These are phyloP conservation scores for Colletotrichum euphorbiae DNA, from an alignment of 2,329 filamentous ascomycete species.

Conservation along the genomic window DNA sequence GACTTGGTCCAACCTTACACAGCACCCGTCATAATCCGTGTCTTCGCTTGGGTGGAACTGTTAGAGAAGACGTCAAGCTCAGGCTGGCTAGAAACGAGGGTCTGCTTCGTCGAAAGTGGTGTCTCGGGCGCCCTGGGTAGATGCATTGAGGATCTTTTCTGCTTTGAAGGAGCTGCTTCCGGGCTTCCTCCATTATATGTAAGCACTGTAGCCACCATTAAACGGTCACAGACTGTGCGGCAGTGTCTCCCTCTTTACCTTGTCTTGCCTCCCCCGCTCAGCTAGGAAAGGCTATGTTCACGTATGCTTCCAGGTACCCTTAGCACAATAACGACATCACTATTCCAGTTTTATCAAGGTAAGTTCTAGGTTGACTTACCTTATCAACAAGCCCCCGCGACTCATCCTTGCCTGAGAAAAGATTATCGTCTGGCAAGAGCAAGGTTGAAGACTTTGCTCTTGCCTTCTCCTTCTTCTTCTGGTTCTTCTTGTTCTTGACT, in stretches of 20 bases:
- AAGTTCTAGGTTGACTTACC: not conserved
- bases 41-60: constrained; percentile 48
- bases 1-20: constrained; percentile 46
- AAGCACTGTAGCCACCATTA: constrained; percentile 13
- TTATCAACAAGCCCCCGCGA: not conserved
- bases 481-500: not conserved
- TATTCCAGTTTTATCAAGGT: constrained; percentile 2
- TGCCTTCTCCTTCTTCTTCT: not conserved
- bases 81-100: constrained; percentile 18
- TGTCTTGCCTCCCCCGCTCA: not conserved
- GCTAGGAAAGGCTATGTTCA: not conserved
- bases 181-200: constrained; percentile 23
- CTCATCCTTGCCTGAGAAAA: not conserved
- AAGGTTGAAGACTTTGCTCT: not conserved
- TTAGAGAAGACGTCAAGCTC: constrained; percentile 47
- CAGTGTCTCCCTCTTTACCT: not conserved
- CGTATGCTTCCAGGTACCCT: not conserved
- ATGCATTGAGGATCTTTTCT: constrained; percentile 34
- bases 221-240: not conserved
- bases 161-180: constrained; percentile 1
- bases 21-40: constrained; percentile 51
- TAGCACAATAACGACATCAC: constrained; percentile 5
- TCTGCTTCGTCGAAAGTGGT: constrained; percentile 26
- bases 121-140: constrained; percentile 41
- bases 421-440: constrained; percentile 8